Evolutionary conservation across 192 early-diverging fungal species (phyloP), one percentile per base, ranked within the genome.

Genomic region (Entomortierella beljakovae): DNA sequence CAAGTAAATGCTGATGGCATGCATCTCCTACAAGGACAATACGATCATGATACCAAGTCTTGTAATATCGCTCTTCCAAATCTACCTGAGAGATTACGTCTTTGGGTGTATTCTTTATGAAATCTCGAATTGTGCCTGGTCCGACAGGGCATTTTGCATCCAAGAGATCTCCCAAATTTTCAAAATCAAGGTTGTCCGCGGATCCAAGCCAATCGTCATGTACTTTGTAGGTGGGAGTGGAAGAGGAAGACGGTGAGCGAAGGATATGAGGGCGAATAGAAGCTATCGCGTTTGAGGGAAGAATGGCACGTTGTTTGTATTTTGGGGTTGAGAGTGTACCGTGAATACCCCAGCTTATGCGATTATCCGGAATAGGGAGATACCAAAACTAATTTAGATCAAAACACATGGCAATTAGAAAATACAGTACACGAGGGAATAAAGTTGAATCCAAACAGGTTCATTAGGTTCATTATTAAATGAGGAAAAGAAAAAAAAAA

Each of bases 21-120:
- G 68, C 71, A 55, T 74, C 71, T 25, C 71, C 71, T 26, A 66
- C 15, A 28, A 74, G 61, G 2, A 74, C 71, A 32, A 74, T 66
- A 10, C 71, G 62, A 1, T 58, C 57, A 48, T 48, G 46, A 29
- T 74, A 33, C 71, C 71, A 74, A 2, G 71, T 74, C 51, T 65
- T 66, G 64, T 66, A 74, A 16, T 55, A 51, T 1, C 64, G 56
- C 23, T 74, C 71, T 31, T 54, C 63, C 2, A 66, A 11, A 32
- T 66, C 64, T 3, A 74, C 46, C 5, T 33, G 34, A 1, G 71
- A 23, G 34, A 74, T 61, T 13, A 15, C 4, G 0, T 60, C 16
- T 10, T 35, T 53, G 11, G 71, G 71, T 2, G 71, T 74, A 11
- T 50, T 20, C 1, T 28, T 60, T 22, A 74, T 32, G 55, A 74